Base-by-base conservation (phyloP, 1,284 basidiomycete species). In the Rhodotorula sp. region DNA sequence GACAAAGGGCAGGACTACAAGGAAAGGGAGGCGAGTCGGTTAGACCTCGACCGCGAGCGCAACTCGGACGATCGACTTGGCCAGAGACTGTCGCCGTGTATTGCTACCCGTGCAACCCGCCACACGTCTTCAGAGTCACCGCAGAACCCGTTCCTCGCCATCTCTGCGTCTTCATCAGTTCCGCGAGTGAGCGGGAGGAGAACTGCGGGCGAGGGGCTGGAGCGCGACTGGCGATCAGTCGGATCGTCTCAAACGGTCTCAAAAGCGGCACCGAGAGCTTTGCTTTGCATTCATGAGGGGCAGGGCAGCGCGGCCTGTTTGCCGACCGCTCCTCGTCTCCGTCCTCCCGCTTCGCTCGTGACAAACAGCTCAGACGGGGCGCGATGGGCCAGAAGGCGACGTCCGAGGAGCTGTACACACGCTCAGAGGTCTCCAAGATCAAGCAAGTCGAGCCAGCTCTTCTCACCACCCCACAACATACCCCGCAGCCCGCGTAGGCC, bases 371-470 rank as follows among this genome's bases (percentile, higher is more conserved):
- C 13, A 44, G 40, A 44, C 40, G 40, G 24, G 15, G 13, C 26
- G 28, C 15, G 51, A 52, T 52, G 51, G 51, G 51, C 24, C 51
- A 26, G n/a, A 26, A 28, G n/a, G 26, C 11, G 15, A 28, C 11
- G n/a, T 10, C n/a, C 7, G 26, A 28, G 15, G 28, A 61, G 59
- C 44, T 44, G 31, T 68, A 68, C 56, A 62, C 62, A 13, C 51
- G 62, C 51, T 52, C 47, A 16, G 59, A 66, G 22, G 44, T 50
- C 28, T 31, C 61, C 50, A 68, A 67, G 62, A 72, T 72, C 67
- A 65, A 72, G 71, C 68, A 24, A 40, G 68, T 37, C 58, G 40
- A 44, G 40, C 10, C 18, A 22, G 8, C 16, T 16, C 51, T n/a
- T 28, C 22, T 46, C 34, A 26, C 28, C 8, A 8, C n/a, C 28